These are phyloP conservation scores for Komagataea norvegica DNA, from an alignment of 1,139 yeast genomes.

Conservation along the genomic window DNA sequence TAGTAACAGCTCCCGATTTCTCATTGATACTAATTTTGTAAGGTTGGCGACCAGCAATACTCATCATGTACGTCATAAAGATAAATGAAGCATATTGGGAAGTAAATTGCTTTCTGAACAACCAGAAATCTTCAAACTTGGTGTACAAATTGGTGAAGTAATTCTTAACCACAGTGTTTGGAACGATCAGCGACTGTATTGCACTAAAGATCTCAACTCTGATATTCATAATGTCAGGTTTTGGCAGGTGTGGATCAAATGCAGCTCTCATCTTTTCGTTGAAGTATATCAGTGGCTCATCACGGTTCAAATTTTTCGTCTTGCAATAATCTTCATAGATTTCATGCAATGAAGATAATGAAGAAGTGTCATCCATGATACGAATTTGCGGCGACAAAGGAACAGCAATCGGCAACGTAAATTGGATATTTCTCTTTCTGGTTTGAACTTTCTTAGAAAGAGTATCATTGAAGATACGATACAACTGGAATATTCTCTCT, in stretches of 20 bases:
- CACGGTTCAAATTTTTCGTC: slow-evolving; percentile 68
- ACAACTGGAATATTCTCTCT: slow-evolving; percentile 87
- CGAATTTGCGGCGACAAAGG: slow-evolving; percentile 95
- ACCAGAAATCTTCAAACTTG: slow-evolving; percentile 91
- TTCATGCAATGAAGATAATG: slow-evolving; percentile 75
- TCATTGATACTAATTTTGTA: slow-evolving; percentile 83
- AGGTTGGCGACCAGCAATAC: slow-evolving; percentile 90
- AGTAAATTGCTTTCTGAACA: slow-evolving; percentile 91
- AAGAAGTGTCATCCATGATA: slow-evolving; percentile 77
- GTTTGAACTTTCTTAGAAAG: slow-evolving; percentile 80
- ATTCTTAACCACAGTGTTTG: slow-evolving; percentile 77
- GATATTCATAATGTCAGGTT: slow-evolving; percentile 84
- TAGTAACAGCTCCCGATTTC: slow-evolving; percentile 86
- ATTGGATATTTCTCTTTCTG: slow-evolving; percentile 77
- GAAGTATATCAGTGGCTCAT: slow-evolving; percentile 85
- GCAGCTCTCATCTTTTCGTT: slow-evolving; percentile 88
- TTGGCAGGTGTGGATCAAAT: slow-evolving; percentile 85
- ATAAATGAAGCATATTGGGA: slow-evolving; percentile 95
- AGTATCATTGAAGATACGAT: slow-evolving; percentile 81
- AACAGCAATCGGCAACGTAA: slow-evolving; percentile 87
- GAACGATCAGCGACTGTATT: slow-evolving; percentile 82
- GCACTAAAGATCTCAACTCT: slow-evolving; percentile 89
- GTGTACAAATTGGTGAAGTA: slow-evolving; percentile 60
- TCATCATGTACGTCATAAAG: slow-evolving; percentile 91
- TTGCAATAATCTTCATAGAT: slow-evolving; percentile 88